Percentiles rank a stretch among this genome's conserved stretches.
Evolutionary conservation across 1,284 basidiomycete genomes (phyloP).

Genomic region (Peniophora sp.): DNA sequence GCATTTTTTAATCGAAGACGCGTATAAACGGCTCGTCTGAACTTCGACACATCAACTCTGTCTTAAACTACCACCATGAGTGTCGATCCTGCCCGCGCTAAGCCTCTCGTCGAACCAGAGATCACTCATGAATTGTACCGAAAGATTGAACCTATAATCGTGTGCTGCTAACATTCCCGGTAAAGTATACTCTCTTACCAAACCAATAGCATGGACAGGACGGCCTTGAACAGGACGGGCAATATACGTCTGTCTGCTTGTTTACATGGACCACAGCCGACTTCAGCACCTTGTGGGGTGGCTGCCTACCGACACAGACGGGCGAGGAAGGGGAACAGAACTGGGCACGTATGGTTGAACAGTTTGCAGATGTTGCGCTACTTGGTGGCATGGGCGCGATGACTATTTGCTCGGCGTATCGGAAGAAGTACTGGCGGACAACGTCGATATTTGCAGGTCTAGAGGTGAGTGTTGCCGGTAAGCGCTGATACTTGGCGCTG

Average conservation of each 20-base stretch:
- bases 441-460: background rate
- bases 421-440: background rate
- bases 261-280: slow-evolving; percentile 55
- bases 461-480: background rate
- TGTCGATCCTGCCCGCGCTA: too few species aligned
- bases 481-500: too few species aligned
- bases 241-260: slow-evolving; percentile 9
- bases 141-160: too few species aligned
- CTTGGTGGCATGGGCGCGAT: slow-evolving; percentile 30
- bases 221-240: background rate
- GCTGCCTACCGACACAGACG: slow-evolving; percentile 13
- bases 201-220: too few species aligned
- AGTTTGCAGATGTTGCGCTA: slow-evolving; percentile 41
- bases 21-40: too few species aligned
- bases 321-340: slow-evolving; percentile 20
- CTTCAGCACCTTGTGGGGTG: slow-evolving; percentile 37
- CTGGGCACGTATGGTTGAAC: slow-evolving; percentile 38
- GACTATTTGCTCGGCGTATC: background rate
- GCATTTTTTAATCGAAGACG: too few species aligned
- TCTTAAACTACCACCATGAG: too few species aligned
- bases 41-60: too few species aligned
- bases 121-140: too few species aligned
- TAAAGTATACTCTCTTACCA: too few species aligned
- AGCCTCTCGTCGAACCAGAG: too few species aligned
- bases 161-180: too few species aligned